Percentiles rank a stretch among this genome's conserved stretches.
phyloP scores from a whole-genome alignment of 768 basidiomycete species.

The Rubroboletus pulcherrimus region DNA sequence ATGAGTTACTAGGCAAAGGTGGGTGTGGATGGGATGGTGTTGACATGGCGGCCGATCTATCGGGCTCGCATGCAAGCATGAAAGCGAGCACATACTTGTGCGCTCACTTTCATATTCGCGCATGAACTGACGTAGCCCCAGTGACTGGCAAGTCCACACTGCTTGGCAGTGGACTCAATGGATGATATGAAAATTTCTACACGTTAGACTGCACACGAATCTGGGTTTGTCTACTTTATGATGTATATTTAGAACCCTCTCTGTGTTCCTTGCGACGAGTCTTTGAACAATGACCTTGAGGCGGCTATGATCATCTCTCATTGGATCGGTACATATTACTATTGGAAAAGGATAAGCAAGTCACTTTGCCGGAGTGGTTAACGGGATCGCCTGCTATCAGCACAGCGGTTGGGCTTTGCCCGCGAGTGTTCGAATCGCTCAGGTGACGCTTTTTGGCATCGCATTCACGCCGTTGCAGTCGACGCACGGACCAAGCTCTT shows the following conservation, averaged over 20 bases:
- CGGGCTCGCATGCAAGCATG: background rate
- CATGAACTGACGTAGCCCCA: no score
- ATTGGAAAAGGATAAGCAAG: constrained; percentile 13
- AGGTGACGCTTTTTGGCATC: constrained; percentile 47
- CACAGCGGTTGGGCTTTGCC: constrained; percentile 57
- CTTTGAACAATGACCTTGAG: background rate
- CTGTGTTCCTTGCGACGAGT: background rate
- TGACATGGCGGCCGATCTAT: background rate
- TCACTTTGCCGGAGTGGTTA: constrained; percentile 97
- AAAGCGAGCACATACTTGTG: background rate
- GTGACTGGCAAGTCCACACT: no score
- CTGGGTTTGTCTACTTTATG: background rate
- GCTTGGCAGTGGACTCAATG: no score
- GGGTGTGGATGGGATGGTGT: background rate
- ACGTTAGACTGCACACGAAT: background rate
- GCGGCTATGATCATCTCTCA: background rate
- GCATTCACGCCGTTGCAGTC: no score
- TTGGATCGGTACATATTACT: background rate
- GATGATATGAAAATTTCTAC: background rate
- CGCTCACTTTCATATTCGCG: no score
- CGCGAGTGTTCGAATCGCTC: constrained; percentile 62
- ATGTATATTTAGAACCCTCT: background rate
- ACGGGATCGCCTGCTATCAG: constrained; percentile 74
- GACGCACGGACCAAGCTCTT: no score
- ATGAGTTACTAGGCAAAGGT: background rate